Base-by-base conservation (phyloP, 1,284 basidiomycete species). In the Rhodotorula sp. region DNA sequence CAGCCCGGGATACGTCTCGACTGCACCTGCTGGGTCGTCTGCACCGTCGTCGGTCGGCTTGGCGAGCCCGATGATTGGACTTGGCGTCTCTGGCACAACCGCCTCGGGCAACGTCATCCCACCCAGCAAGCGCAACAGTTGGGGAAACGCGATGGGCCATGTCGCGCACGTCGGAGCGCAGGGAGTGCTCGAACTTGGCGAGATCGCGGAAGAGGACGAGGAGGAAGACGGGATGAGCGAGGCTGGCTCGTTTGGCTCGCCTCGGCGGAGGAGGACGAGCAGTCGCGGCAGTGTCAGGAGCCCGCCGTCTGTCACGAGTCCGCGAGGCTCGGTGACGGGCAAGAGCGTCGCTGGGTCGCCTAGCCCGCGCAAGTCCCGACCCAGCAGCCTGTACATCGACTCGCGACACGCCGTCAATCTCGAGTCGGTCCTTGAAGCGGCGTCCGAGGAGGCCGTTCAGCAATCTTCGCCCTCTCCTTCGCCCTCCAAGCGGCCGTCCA, bases 151-250 rank as follows among this genome's bases (percentile, higher is more conserved):
- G n/a, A 34, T 62, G 0, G 59, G 66, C n/a, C 59, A 62, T 4
- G 67, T 73, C 6, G 48, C 61, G 20, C 44, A 60, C 10, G 56
- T 54, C 19, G 66, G 68, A 0, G 71, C 69, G 36, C 65, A 66
- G 53, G 71, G 74, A 19, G 71, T 72, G 32, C 68, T 71, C 66
- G 74, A 68, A 53, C 56, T 75, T 5, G 74, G 74, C 17, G 64
- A 63, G 48, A 66, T 75, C 10, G 71, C 59, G 13, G 74, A 75
- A 48, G 74, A 73, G 51, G 74, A 75, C 53, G 74, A 75, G 58
- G 74, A 73, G 32, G 74, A 75, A 19, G 67, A 74, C 27, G 68
- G 69, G 51, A 46, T 29, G 15, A 24, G 51, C 30, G 44, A 39
- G 7, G 24, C 44, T 11, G 36, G 55, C 19, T 49, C 27, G 20